Conservation (phyloP, 768 basidiomycete species). For the Suillus sp. region DNA sequence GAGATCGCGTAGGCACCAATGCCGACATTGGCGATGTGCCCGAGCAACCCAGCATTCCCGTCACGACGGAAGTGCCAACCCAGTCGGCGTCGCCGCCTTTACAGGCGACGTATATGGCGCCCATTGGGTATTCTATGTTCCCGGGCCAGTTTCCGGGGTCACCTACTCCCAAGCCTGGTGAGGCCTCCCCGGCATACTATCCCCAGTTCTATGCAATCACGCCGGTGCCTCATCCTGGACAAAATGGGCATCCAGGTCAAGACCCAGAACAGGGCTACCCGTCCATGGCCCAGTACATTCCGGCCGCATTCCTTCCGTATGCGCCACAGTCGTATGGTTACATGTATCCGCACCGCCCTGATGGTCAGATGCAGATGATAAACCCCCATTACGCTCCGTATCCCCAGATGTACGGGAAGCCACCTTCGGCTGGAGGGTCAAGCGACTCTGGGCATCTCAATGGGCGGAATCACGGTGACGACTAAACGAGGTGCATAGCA, state of each 20-base stretch:
- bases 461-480: slow-evolving; percentile 33
- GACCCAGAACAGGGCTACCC: slow-evolving; percentile 44
- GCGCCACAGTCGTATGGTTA: slow-evolving; percentile 51
- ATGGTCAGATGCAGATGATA: slow-evolving; percentile 39
- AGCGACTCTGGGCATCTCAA: slow-evolving; percentile 25
- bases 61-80: slow-evolving; percentile 45
- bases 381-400: slow-evolving; percentile 43
- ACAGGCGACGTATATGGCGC: slow-evolving; percentile 51
- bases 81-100: slow-evolving; percentile 49
- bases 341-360: slow-evolving; percentile 44
- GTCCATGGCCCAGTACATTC: slow-evolving; percentile 47
- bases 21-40: slow-evolving; percentile 48
- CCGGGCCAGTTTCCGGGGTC: slow-evolving; percentile 57
- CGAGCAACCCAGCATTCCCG: slow-evolving; percentile 43
- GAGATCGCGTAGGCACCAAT: slow-evolving; percentile 61
- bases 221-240: slow-evolving; percentile 45
- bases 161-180: slow-evolving; percentile 51
- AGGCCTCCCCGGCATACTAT: slow-evolving; percentile 49
- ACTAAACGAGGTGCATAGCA: slow-evolving; percentile 30
- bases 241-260: slow-evolving; percentile 39
- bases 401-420: slow-evolving; percentile 41
- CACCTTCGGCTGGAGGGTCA: slow-evolving; percentile 36
- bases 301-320: slow-evolving; percentile 48
- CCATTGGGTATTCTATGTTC: slow-evolving; percentile 54
- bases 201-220: slow-evolving; percentile 49